phyloP scores from a whole-genome alignment of 257 asterid genomes.

The Solanum bulbocastanum region DNA sequence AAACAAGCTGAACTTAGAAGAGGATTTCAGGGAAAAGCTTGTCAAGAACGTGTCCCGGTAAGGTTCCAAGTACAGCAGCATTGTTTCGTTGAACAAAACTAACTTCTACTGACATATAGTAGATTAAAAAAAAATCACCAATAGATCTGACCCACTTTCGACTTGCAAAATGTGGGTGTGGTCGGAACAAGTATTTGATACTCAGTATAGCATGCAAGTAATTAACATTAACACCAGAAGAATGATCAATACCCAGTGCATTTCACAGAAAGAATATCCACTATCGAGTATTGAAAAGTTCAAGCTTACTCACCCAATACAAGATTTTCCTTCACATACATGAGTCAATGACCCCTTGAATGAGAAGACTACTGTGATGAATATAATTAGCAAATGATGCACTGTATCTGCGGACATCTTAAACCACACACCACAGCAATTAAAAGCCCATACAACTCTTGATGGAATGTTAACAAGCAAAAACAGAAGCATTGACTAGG shows the following conservation, averaged over 20 bases:
- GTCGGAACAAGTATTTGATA: neutral
- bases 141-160: neutral
- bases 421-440: neutral
- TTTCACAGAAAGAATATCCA: neutral
- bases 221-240: neutral
- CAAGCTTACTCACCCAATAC: neutral
- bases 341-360: neutral
- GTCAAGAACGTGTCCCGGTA: neutral
- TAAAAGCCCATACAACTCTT: neutral
- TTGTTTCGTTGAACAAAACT: neutral
- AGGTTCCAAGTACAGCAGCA: neutral
- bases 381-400: neutral
- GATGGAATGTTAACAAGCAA: neutral
- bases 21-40: neutral
- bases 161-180: too few species aligned
- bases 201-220: neutral
- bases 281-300: neutral
- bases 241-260: neutral
- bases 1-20: neutral
- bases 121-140: neutral
- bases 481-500: neutral
- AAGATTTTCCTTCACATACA: neutral
- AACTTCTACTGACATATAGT: neutral
- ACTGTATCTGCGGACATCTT: neutral
- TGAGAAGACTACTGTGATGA: neutral